These are phyloP conservation scores for Juglanconis sp. DNA, from an alignment of 2,329 filamentous ascomycete genomes.

Conservation along the genomic window DNA sequence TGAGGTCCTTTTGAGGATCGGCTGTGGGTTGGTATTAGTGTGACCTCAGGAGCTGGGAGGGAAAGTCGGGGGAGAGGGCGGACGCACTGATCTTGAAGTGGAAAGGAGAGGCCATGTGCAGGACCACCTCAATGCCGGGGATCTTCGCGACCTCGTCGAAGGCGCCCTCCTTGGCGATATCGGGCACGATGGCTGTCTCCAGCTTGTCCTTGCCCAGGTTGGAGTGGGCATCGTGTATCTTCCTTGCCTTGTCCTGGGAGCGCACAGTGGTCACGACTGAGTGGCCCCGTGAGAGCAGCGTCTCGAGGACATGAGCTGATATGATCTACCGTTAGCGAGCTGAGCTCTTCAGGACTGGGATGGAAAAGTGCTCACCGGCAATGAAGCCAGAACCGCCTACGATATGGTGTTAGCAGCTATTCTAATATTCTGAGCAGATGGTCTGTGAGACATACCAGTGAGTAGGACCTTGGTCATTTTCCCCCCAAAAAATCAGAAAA, in stretches of 20 bases:
- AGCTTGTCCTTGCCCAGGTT: slow-evolving; percentile 40
- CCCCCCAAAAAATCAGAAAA: too few relatives aligned
- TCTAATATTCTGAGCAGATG: background rate
- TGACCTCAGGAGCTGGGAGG: background rate
- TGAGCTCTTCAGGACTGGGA: background rate
- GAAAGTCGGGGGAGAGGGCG: background rate
- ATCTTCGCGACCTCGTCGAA: slow-evolving; percentile 63
- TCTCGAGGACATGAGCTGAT: slow-evolving; percentile 52
- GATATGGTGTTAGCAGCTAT: background rate
- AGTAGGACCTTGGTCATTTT: slow-evolving; percentile 46
- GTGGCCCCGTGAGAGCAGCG: slow-evolving; percentile 49
- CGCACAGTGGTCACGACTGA: slow-evolving; percentile 55
- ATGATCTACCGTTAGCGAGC: background rate
- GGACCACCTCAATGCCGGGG: slow-evolving; percentile 51
- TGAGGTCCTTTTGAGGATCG: slow-evolving; percentile 50
- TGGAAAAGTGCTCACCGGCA: slow-evolving; percentile 36
- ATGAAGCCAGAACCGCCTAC: slow-evolving; percentile 52
- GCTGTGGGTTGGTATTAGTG: slow-evolving; percentile 22
- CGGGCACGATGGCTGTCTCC: slow-evolving; percentile 62
- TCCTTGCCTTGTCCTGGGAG: slow-evolving; percentile 49
- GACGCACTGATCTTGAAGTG: slow-evolving; percentile 47
- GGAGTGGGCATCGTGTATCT: slow-evolving; percentile 48
- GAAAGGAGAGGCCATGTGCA: slow-evolving; percentile 61
- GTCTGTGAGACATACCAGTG: slow-evolving; percentile 34
- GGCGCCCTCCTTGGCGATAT: slow-evolving; percentile 70